Evolutionary conservation across 306 rosid species (phyloP).

Genomic region (Clitoria ternatea): DNA sequence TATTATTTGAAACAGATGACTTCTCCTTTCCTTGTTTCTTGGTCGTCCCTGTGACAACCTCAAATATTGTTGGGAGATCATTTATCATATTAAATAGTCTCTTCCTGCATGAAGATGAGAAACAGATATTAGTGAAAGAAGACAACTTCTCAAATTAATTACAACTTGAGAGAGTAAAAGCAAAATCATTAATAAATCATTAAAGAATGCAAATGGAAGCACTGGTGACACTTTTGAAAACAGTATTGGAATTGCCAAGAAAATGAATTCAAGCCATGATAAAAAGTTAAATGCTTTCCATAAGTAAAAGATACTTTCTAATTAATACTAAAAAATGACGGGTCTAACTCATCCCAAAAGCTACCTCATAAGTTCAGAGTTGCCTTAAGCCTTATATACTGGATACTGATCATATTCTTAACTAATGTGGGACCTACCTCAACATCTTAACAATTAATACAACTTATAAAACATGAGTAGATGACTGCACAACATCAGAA

Average conservation of each 20-base stretch:
- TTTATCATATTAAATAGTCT: constrained; percentile 80
- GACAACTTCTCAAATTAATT: not conserved
- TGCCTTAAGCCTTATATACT: too few species aligned
- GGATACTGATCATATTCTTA: too few species aligned
- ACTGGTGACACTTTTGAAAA: not conserved
- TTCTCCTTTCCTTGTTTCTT: constrained; percentile 77
- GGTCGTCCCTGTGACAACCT: constrained; percentile 64
- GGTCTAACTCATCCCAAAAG: too few species aligned
- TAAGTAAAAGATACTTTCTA: not conserved
- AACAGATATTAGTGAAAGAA: constrained; percentile 11
- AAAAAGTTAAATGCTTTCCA: not conserved
- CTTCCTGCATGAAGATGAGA: constrained; percentile 58
- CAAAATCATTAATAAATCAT: not conserved
- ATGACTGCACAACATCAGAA: not conserved
- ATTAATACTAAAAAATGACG: too few species aligned
- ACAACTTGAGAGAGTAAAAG: not conserved
- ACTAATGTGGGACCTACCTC: too few species aligned
- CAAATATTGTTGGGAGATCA: constrained; percentile 87
- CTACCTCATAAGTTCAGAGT: too few species aligned
- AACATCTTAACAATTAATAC: too few species aligned
- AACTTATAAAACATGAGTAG: not conserved
- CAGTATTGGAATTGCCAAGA: not conserved
- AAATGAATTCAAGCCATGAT: not conserved
- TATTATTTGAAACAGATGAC: constrained; percentile 64
- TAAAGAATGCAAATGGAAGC: not conserved